These are phyloP conservation scores for Cystobasidium ongulense DNA, from an alignment of 768 basidiomycete genomes.

Conservation along the genomic window DNA sequence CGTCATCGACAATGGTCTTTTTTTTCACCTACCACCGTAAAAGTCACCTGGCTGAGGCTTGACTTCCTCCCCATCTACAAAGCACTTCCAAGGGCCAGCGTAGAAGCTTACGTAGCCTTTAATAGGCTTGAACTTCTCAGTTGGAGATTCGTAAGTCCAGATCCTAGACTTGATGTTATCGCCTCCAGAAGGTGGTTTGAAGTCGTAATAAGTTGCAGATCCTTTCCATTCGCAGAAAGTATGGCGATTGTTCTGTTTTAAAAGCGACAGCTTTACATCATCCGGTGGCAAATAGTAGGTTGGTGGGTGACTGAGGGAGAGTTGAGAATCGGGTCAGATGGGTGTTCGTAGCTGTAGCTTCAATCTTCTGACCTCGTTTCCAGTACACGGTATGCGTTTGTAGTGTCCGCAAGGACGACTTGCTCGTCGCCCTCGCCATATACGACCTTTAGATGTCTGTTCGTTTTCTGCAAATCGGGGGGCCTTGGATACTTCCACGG, in stretches of 20 bases:
- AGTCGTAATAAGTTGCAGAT: conserved; percentile 25
- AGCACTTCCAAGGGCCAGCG: conserved; percentile 30
- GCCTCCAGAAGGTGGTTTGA: background rate
- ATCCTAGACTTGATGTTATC: conserved; percentile 26
- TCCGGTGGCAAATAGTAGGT: conserved; percentile 30
- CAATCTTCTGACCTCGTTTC: background rate
- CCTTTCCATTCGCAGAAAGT: conserved; percentile 35
- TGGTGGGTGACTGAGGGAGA: background rate
- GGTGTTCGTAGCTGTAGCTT: background rate
- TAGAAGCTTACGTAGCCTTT: conserved; percentile 29
- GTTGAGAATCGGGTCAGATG: background rate
- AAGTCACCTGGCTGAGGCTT: conserved; percentile 26
- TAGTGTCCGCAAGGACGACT: conserved; percentile 6
- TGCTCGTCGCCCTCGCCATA: conserved; percentile 3
- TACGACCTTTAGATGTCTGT: conserved; percentile 15
- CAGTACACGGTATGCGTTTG: conserved; percentile 11
- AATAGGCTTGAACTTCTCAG: conserved; percentile 9
- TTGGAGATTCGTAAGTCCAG: conserved; percentile 23
- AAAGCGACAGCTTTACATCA: conserved; percentile 14
- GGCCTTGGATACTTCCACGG: conserved; percentile 27
- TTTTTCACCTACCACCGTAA: conserved; percentile 2
- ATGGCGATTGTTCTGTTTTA: conserved; percentile 4
- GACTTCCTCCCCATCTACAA: conserved; percentile 30
- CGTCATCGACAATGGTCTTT: too few species aligned
- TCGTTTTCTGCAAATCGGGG: background rate